Base-by-base conservation (phyloP, 306 rosid species). In the Elaeagnus macrophylla region DNA sequence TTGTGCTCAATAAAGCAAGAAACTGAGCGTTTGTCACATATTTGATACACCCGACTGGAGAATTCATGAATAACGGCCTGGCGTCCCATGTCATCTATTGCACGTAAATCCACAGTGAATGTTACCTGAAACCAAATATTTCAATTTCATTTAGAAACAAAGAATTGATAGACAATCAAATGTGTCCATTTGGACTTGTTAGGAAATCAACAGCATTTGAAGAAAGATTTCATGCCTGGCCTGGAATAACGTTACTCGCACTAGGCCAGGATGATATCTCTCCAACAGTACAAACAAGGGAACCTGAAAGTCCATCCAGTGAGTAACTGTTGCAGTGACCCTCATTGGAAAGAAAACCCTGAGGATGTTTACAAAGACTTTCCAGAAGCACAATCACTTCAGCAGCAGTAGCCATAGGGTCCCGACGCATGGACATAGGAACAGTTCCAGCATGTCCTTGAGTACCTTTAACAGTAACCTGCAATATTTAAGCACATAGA, bases 251-350 rank as follows among this genome's bases (percentile, higher is more conserved):
- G 71, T 91, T 91, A 58, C 96, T 91, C 70, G 97, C 95, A 77
- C 96, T 91, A 13, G 97, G 97, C 97, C 97, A 91, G 41, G 96
- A 82, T 42, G 96, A 82, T 76, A 91, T 86, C 77, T 86, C 97
- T 58, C 97, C 97, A 52, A 86, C 96, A 6, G 97, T 84, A 67
- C 97, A 91, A 13, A 91, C 96, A 66, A 91, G 96, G 6, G 97
- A 86, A 67, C 71, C 76, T 47, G 95, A 82, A 70, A 91, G 96
- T 39, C 93, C 78, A 68, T 78, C 74, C 63, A 78, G 51, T 13
- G 85, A 56, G 51, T 72, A 65, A 77, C 73, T 78, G 7, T 69
- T 81, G 79, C 96, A 86, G 64, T 73, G 76, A 53, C 77, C 76
- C 62, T 82, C 97, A 61, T 60, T 78, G 35, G 96, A 66, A 59